Conservation (phyloP, 805 yeast genomes). For the Kodamaea neixiangensis region DNA sequence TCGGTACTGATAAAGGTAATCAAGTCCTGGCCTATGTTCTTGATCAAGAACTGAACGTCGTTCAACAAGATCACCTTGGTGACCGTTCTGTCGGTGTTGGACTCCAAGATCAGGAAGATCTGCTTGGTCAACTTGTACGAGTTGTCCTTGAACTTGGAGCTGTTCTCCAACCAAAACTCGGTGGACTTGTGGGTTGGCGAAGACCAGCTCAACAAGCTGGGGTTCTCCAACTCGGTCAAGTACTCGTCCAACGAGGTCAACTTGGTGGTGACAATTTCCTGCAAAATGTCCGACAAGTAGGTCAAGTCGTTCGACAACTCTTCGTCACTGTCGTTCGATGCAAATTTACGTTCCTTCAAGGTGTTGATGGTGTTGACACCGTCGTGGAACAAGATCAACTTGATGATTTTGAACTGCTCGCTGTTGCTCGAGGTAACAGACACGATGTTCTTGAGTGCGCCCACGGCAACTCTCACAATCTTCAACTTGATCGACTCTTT, state of each 20-base stretch:
- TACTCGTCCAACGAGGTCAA: slow-evolving; percentile 94
- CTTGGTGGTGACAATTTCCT: slow-evolving; percentile 65
- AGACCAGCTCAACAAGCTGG: slow-evolving; percentile 68
- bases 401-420: slow-evolving; percentile 52
- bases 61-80: slow-evolving; percentile 41
- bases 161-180: slow-evolving; percentile 89
- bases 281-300: slow-evolving; percentile 57
- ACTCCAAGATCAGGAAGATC: slow-evolving; percentile 54
- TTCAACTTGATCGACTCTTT: slow-evolving; percentile 90
- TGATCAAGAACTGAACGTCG: slow-evolving; percentile 44
- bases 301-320: slow-evolving; percentile 78
- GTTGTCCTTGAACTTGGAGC: slow-evolving; percentile 70
- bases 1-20: slow-evolving; percentile 35
- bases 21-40: slow-evolving; percentile 41
- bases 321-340: slow-evolving; percentile 66
- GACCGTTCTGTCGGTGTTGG: slow-evolving; percentile 20
- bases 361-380: slow-evolving; percentile 69
- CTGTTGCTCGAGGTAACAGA: slow-evolving; percentile 28
- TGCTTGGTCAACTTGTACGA: slow-evolving; percentile 72
- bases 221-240: slow-evolving; percentile 76
- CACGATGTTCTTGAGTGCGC: slow-evolving; percentile 66
- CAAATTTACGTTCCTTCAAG: slow-evolving; percentile 85
- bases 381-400: slow-evolving; percentile 72
- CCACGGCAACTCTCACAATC: slow-evolving; percentile 79
- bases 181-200: slow-evolving; percentile 89